Percentiles rank a stretch among this genome's conserved stretches.
Conservation (phyloP, 768 basidiomycete species). For the Amylocystis lapponica region DNA sequence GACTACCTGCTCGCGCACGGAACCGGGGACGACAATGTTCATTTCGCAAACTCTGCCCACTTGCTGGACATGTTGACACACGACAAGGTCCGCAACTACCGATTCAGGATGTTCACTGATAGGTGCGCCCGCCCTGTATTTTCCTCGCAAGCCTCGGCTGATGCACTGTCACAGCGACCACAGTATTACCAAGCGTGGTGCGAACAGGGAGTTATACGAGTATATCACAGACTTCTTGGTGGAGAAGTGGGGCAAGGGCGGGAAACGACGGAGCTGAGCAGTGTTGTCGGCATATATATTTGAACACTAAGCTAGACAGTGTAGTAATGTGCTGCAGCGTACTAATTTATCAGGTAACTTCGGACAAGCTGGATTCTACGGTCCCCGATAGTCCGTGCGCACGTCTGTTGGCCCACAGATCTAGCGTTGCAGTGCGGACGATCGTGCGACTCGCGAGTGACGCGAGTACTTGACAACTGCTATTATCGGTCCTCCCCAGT, state of each 20-base stretch:
- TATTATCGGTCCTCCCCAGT: no score
- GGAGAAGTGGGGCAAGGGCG: conserved; percentile 92
- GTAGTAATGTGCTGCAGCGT: no score
- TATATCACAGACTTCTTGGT: conserved; percentile 79
- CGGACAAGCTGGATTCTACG: no score
- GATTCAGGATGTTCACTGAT: conserved; percentile 97
- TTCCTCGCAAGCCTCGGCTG: conserved; percentile 2
- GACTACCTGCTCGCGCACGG: conserved; percentile 89
- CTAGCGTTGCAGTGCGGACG: no score
- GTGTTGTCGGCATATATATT: no score
- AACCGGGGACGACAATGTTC: conserved; percentile 95
- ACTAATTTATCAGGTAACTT: no score
- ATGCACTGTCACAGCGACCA: conserved; percentile 59
- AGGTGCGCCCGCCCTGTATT: conserved; percentile 46
- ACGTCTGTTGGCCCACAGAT: no score
- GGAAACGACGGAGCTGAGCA: conserved; percentile 58
- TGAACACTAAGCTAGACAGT: no score
- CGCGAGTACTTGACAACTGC: no score
- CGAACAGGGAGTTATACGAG: conserved; percentile 80
- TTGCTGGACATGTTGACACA: conserved; percentile 90
- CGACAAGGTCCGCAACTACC: conserved; percentile 63
- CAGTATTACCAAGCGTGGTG: conserved; percentile 64
- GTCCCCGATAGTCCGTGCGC: no score
- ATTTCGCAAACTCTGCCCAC: conserved; percentile 87
- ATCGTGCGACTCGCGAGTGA: no score